Conservation (phyloP, 2,329 filamentous ascomycete genomes). For the Alternaria dauci region DNA sequence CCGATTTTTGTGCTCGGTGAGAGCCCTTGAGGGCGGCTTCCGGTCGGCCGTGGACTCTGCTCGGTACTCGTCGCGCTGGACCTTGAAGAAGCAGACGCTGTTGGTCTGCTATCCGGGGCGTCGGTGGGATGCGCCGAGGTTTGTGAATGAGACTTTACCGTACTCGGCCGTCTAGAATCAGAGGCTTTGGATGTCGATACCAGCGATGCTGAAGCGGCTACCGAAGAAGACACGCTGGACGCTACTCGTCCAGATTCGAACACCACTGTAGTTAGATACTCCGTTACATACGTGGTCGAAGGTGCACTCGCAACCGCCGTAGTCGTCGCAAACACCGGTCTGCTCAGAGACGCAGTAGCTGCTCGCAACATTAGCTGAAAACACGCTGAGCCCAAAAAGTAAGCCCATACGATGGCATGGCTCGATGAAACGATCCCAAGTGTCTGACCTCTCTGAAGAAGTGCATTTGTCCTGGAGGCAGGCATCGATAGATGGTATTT, state of each 20-base stretch:
- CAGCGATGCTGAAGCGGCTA: not conserved
- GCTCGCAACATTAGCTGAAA: not conserved
- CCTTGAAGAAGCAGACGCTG: not conserved
- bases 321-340: not conserved
- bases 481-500: not conserved
- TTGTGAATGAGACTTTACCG: not conserved
- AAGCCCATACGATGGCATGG: not conserved
- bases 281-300: not conserved
- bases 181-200: not conserved
- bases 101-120: not conserved
- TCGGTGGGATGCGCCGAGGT: not conserved
- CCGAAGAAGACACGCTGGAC: not conserved
- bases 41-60: not conserved
- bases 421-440: accelerated
- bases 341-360: not conserved
- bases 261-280: not conserved
- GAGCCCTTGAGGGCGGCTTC: not conserved
- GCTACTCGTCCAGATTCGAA: not conserved
- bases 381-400: not conserved
- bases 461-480: not conserved
- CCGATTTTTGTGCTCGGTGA: not conserved
- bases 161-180: not conserved
- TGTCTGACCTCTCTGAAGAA: not conserved
- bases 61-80: not conserved
- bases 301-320: not conserved